Base-by-base conservation (phyloP, 345 rosid genomes). In the Lepidium aucheri region DNA sequence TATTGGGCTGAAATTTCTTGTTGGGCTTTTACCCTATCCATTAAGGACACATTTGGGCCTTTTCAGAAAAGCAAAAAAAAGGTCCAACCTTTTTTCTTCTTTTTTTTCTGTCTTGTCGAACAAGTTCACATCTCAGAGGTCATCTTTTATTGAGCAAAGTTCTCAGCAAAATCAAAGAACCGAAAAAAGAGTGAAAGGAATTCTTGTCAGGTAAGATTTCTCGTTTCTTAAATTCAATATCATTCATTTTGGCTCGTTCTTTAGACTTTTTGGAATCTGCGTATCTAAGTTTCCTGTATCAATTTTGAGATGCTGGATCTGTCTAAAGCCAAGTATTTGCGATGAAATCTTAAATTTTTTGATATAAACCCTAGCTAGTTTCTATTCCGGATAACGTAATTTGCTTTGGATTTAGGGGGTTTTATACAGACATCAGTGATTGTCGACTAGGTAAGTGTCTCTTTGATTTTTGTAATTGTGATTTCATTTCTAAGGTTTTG, bases 71-170 rank as follows among this genome's bases (percentile, higher is more conserved):
- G 9, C 16, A 39, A 24, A 13, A 43, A 57, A 8, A 7, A n/a
- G n/a, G 3, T 5, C 26, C 13, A n/a, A n/a, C n/a, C n/a, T 20
- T 2, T 20, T 20, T 20, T 13, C 3, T 3, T 16, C 2, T 43
- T 15, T 12, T 1, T 9, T 5, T 4, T 35, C 13, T 72, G 58
- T 59, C 77, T 73, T 73, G 72, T 73, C 42, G 38, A 52, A 66
- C 72, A 73, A 65, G 68, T 43, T 59, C 72, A 50, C 67, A 41
- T 42, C 46, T 57, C 66, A 22, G 33, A 30, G 34, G 3, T 56
- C 16, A 15, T 18, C 11, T 26, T 45, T 43, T 11, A 9, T 56
- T 6, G 44, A 35, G 16, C 66, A 41, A 46, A 60, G 56, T 20
- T 57, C 58, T 39, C 52, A 34, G 67, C 52, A 47, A 57, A 50